Evolutionary conservation across 495 filamentous ascomycete species (phyloP).

Genomic region (Penicillium canescens): DNA sequence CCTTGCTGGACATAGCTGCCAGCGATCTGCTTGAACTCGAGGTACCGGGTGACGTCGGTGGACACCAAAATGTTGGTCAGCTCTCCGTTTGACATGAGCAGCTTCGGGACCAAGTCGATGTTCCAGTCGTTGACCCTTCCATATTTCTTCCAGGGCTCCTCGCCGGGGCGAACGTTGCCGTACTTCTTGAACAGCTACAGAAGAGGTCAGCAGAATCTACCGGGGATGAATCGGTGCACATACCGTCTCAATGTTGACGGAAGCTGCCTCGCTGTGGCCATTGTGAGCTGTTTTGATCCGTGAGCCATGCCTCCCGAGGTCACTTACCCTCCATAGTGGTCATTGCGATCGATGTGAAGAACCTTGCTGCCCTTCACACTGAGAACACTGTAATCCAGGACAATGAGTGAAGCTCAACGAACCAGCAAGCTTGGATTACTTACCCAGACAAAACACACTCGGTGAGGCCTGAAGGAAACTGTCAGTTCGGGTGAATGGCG

Average conservation of each 20-base stretch:
- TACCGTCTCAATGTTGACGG: slow-evolving; percentile 91
- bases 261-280: slow-evolving; percentile 77
- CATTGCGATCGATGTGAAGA: slow-evolving; percentile 97
- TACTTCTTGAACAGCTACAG: slow-evolving; percentile 90
- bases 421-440: slow-evolving; percentile 12
- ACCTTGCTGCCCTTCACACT: slow-evolving; percentile 99
- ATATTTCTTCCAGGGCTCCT: slow-evolving; percentile 97
- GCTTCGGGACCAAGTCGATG: slow-evolving; percentile 96
- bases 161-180: slow-evolving; percentile 74
- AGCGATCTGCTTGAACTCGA: slow-evolving; percentile 98
- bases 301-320: slow-evolving; percentile 12
- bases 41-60: slow-evolving; percentile 94
- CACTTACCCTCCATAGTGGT: slow-evolving; percentile 95
- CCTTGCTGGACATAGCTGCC: slow-evolving; percentile 97
- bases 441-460: slow-evolving; percentile 99
- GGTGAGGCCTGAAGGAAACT: slow-evolving; percentile 70
- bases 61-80: slow-evolving; percentile 96
- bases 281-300: slow-evolving; percentile 20
- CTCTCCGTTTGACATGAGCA: slow-evolving; percentile 97
- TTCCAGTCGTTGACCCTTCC: slow-evolving; percentile 98
- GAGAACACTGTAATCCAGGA: slow-evolving; percentile 65
- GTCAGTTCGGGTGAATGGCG: slow-evolving; percentile 38
- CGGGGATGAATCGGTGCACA: slow-evolving; percentile 18
- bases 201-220: slow-evolving; percentile 13
- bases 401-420: not conserved